phyloP scores from a whole-genome alignment of 2,329 filamentous ascomycete genomes.

The Leptographium wingfieldii region DNA sequence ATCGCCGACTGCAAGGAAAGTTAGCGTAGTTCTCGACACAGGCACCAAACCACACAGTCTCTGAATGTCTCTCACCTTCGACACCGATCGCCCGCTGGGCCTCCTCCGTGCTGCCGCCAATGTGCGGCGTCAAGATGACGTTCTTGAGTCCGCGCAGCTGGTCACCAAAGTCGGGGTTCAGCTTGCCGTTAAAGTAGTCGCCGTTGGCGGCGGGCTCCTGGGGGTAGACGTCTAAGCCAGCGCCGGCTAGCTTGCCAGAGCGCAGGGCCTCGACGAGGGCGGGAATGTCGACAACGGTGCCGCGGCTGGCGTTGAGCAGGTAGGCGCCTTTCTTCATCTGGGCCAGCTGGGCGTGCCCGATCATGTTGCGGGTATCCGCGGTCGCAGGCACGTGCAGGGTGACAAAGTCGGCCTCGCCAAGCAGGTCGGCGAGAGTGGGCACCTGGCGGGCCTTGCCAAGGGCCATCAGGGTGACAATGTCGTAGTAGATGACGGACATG shows the following conservation, averaged over 20 bases:
- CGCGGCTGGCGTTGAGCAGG: slow-evolving; percentile 90
- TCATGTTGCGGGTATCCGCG: slow-evolving; percentile 86
- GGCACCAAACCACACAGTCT: too few relatives aligned
- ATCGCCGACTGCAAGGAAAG: slow-evolving; percentile 48
- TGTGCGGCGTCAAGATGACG: slow-evolving; percentile 90
- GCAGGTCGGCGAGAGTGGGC: slow-evolving; percentile 59
- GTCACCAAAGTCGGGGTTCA: slow-evolving; percentile 68
- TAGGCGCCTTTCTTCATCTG: slow-evolving; percentile 91
- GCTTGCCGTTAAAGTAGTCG: slow-evolving; percentile 75
- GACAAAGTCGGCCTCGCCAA: slow-evolving; percentile 77
- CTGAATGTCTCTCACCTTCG: slow-evolving; percentile 40
- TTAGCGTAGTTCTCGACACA: neutral
- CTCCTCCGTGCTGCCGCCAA: slow-evolving; percentile 95
- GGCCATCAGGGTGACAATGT: slow-evolving; percentile 88
- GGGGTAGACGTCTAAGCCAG: slow-evolving; percentile 93
- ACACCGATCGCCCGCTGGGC: slow-evolving; percentile 92
- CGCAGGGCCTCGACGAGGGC: slow-evolving; percentile 82
- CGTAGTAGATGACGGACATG: slow-evolving; percentile 96
- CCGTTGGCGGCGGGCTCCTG: slow-evolving; percentile 89
- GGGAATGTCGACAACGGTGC: slow-evolving; percentile 86
- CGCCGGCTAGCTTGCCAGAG: slow-evolving; percentile 76
- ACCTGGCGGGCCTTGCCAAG: slow-evolving; percentile 82
- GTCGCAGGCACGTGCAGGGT: slow-evolving; percentile 91
- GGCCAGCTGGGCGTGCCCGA: slow-evolving; percentile 63
- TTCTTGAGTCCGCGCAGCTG: slow-evolving; percentile 80